phyloP scores from a whole-genome alignment of 208 protist species.

The Naegleria gruberi region DNA sequence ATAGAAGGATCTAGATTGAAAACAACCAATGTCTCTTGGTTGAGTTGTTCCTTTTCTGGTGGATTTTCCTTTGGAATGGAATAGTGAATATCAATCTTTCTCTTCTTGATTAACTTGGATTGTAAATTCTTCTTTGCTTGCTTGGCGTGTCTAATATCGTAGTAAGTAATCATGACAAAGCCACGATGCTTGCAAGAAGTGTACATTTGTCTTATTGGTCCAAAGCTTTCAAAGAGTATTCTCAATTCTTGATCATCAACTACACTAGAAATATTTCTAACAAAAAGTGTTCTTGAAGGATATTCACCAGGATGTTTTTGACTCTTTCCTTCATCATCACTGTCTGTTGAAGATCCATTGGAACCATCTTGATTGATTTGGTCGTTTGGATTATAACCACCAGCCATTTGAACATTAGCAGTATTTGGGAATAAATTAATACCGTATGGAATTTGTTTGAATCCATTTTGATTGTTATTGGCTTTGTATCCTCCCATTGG shows the following conservation, averaged over 20 bases:
- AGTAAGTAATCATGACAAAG: constrained; percentile 57
- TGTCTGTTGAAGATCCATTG: background rate
- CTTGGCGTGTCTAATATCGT: constrained; percentile 49
- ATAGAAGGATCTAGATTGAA: constrained; percentile 52
- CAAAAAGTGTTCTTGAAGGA: constrained; percentile 38
- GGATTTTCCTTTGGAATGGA: constrained; percentile 37
- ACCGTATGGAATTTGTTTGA: background rate
- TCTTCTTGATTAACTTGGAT: constrained; percentile 15
- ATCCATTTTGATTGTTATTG: background rate
- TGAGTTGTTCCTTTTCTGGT: constrained; percentile 31
- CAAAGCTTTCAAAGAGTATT: constrained; percentile 30
- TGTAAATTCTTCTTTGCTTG: constrained; percentile 44
- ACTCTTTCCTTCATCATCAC: background rate
- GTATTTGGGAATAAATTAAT: background rate
- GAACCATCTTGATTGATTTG: background rate
- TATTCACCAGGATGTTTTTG: constrained; percentile 28
- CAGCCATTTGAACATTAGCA: background rate
- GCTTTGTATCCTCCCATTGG: too few species aligned
- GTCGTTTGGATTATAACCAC: background rate
- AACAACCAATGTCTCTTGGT: constrained; percentile 57
- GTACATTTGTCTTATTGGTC: constrained; percentile 42
- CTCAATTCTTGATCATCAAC: constrained; percentile 28
- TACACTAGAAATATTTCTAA: constrained; percentile 32
- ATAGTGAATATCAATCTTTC: constrained; percentile 46
- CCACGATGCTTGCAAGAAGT: constrained; percentile 39